Evolutionary conservation across 495 filamentous ascomycete species (phyloP), one percentile per base, ranked within the genome.

Genomic region (Hypomontagnella monticulosa): DNA sequence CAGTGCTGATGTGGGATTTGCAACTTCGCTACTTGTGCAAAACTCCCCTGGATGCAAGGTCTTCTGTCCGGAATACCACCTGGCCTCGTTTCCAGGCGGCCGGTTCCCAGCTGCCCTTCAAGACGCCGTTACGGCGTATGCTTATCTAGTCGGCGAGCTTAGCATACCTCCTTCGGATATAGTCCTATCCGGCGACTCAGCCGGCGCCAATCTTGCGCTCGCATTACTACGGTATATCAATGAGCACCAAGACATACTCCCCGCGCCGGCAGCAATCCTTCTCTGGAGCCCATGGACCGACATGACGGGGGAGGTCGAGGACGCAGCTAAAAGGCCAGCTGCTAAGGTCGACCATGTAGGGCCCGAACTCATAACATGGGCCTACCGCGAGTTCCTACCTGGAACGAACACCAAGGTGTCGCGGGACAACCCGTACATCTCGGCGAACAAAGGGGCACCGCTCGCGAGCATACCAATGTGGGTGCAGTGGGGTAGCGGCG

Each of bases 71-170:
- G 70, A 78, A 20, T 80, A 82, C 64, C 71, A 77, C 40, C 67
- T 80, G 7, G 51, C 78, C 14, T 63, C 58, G 7, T 50, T 67
- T 33, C 65, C 61, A 5, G 63, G 62, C 19, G 66, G 72, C 11
- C 68, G 62, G 15, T 80, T 81, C 42, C 79, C 80, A 16, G 80
- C 78, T 5, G 76, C 75, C 2, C 59, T 81, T 1, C 80, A 82
- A 73, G 80, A 81, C 52, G 76, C 73, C 27, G 59, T 81, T 32
- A 72, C 79, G 2, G 64, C 78, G 0, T 81, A 81, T 54, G 51
- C 50, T 5, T 76, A 76, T 44, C 73, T 81, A 7, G 43, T 79
- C 15, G 57, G 71, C 37, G 65, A 62, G 3, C 63, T 77, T 1
- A 50, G 61, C 0, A 73, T 78, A 33, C 63, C 70, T 1, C 40